Base-by-base conservation (phyloP, 352 stramenopile species). In the Globisporangium carolinianum region DNA sequence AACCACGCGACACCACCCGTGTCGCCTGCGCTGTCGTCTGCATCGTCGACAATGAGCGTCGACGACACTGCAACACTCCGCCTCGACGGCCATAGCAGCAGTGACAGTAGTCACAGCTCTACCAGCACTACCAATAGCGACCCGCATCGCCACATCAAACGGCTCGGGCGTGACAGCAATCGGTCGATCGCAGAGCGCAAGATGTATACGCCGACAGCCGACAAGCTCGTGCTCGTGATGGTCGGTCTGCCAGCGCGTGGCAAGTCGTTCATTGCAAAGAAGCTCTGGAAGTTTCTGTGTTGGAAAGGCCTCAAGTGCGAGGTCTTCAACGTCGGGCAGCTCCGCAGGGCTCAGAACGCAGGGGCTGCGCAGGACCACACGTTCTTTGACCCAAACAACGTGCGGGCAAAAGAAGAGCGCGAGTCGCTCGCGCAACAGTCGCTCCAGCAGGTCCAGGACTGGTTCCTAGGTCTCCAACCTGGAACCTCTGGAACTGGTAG, bases 191-290 rank as follows among this genome's bases (percentile, higher is more conserved):
- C 73, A 42, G 83, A 93, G 66, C 80, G 83, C 51, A 84, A 88
- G 64, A 67, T 82, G 35, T 93, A 79, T 66, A 93, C 83, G 14
- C 80, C 76, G 12, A 90, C 75, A 36, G 87, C 86, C 4, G 93
- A 98, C 68, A 98, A 98, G 60, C 75, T 98, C 12, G 89, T 98
- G 54, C 82, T 98, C 37, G 86, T 98, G 18, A 98, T 98, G 90
- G 94, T 98, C 32, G 95, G 95, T 0, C 67, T 98, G 7, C 95
- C 95, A 0, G 95, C 89, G 1, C 94, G 91, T 9, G 95, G 95
- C 51, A 98, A 98, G 68, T 98, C 94, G 53, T 97, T 97, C 67
- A 98, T 98, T 65, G 89, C 92, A 54, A 96, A 97, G 65, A 96
- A 96, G 57, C 70, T 92, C 2, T 78, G 71, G 55, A 89, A 89